Percentiles rank a stretch among this genome's conserved stretches.
These are phyloP conservation scores for Cryptococcus sp. DNA, from an alignment of 1,284 basidiomycete species.

Conservation along the genomic window DNA sequence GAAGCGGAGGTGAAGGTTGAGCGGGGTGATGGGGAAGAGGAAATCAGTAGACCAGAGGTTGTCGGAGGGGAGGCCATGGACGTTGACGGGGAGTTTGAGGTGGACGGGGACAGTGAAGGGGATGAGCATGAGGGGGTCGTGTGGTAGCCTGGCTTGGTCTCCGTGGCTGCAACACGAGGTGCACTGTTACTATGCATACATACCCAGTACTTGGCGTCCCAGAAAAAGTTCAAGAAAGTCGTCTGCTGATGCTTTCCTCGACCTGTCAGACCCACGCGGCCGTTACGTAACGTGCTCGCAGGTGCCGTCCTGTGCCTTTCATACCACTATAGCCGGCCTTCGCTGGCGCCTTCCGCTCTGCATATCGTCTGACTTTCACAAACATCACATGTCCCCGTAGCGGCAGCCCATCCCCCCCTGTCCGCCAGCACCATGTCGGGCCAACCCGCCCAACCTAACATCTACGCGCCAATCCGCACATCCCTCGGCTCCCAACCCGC, in stretches of 20 bases:
- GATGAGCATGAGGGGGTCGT: neutral
- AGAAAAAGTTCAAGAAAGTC: too few relatives aligned
- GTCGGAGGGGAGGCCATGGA: neutral
- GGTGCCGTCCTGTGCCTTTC: too few relatives aligned
- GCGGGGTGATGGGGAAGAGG: neutral
- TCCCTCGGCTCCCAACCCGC: neutral
- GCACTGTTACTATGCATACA: neutral
- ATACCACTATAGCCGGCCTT: too few relatives aligned
- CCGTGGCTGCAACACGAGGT: too few relatives aligned
- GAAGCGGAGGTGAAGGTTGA: neutral
- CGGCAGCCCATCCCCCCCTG: neutral
- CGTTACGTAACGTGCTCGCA: neutral
- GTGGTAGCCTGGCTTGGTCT: neutral
- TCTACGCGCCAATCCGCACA: conserved; percentile 1
- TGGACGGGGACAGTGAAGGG: neutral
- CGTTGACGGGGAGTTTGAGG: conserved; percentile 5
- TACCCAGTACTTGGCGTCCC: too few relatives aligned
- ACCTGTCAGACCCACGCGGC: neutral
- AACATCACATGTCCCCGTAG: neutral
- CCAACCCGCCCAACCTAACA: neutral
- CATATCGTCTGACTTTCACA: neutral
- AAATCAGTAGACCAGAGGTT: conserved; percentile 1
- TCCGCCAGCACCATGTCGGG: neutral
- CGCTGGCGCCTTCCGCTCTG: neutral
- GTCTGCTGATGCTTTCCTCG: too few relatives aligned